Evolutionary conservation across 495 filamentous ascomycete species (phyloP).

Genomic region (Cercophora sp.): DNA sequence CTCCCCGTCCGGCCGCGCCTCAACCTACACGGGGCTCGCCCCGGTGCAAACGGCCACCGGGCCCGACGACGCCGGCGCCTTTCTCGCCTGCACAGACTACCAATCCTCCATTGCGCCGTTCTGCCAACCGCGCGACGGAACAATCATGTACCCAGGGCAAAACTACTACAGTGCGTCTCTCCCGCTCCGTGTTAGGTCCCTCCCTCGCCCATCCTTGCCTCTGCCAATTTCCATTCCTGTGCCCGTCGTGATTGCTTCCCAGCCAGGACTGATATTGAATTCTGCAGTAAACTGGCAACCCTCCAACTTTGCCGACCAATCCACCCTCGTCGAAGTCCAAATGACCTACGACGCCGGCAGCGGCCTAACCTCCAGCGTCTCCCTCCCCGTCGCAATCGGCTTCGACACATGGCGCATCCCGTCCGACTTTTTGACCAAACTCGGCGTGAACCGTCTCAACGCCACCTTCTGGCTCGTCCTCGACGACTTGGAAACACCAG

Average conservation of each 20-base stretch:
- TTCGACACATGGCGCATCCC: slow-evolving; percentile 24
- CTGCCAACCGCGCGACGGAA: slow-evolving; percentile 24
- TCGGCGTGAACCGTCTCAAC: slow-evolving; percentile 1
- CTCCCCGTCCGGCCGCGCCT: slow-evolving; percentile 9
- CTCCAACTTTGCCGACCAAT: slow-evolving; percentile 15
- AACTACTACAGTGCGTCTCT: slow-evolving; percentile 28
- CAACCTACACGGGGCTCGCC: slow-evolving; percentile 27
- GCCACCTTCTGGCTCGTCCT: slow-evolving; percentile 16
- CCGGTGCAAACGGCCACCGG: slow-evolving; percentile 26
- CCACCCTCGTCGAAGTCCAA: slow-evolving; percentile 10
- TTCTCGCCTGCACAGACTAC: slow-evolving; percentile 23
- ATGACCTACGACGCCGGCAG: not conserved
- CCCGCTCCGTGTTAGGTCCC: not conserved
- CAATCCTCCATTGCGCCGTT: slow-evolving; percentile 23
- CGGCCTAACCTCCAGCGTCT: slow-evolving; percentile 6
- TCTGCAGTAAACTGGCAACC: slow-evolving; percentile 29
- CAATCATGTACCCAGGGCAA: slow-evolving; percentile 15
- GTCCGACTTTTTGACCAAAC: slow-evolving; percentile 13
- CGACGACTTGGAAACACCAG: slow-evolving; percentile 1
- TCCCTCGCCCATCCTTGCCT: not conserved
- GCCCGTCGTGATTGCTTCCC: too few relatives aligned
- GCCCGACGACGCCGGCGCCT: slow-evolving; percentile 16
- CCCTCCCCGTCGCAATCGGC: slow-evolving; percentile 17
- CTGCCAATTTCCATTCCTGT: not conserved
- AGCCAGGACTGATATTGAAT: too few relatives aligned